Percentiles rank a stretch among this genome's conserved stretches.
phyloP scores from a whole-genome alignment of 2,329 filamentous ascomycete species.

The Macroventuria anomochaeta region DNA sequence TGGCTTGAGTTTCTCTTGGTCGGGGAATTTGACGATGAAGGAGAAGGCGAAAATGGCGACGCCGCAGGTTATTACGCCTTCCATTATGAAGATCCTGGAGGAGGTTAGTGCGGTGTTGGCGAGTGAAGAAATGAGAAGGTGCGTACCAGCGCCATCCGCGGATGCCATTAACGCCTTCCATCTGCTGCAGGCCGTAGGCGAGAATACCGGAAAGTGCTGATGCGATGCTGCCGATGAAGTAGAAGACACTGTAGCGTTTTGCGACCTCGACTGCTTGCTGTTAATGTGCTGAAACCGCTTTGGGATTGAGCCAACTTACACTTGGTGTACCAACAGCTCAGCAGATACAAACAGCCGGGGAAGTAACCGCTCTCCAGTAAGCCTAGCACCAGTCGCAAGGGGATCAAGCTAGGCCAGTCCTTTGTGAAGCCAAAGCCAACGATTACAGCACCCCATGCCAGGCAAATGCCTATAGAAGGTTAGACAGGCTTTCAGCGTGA shows the following conservation, averaged over 20 bases:
- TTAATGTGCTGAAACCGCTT: too few species aligned
- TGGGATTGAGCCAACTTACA: conserved; percentile 17
- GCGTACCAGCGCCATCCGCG: conserved; percentile 31
- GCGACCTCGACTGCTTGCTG: conserved; percentile 26
- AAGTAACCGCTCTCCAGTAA: conserved; percentile 33
- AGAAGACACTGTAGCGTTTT: conserved; percentile 34
- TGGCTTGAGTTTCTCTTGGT: conserved; percentile 28
- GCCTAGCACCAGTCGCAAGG: conserved; percentile 27
- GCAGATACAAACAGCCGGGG: conserved; percentile 29
- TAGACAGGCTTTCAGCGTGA: background rate
- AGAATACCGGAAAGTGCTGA: conserved; percentile 34
- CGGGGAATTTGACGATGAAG: conserved; percentile 36
- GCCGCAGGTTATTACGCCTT: conserved; percentile 30
- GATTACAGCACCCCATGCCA: conserved; percentile 32
- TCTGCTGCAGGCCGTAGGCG: conserved; percentile 32
- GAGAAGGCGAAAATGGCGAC: conserved; percentile 28
- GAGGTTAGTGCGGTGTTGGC: background rate
- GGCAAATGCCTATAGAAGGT: conserved; percentile 18
- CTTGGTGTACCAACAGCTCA: conserved; percentile 35
- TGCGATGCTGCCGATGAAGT: conserved; percentile 33
- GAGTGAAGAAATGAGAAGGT: background rate
- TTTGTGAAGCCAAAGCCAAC: conserved; percentile 35
- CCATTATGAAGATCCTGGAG: conserved; percentile 35
- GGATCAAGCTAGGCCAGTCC: conserved; percentile 28
- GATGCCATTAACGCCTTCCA: conserved; percentile 30